A percentile compares a stretch with the other conserved stretches of the same genome.
Evolutionary conservation across 805 yeast species (phyloP).

Genomic region (Wickerhamomyces subpelliculosus): DNA sequence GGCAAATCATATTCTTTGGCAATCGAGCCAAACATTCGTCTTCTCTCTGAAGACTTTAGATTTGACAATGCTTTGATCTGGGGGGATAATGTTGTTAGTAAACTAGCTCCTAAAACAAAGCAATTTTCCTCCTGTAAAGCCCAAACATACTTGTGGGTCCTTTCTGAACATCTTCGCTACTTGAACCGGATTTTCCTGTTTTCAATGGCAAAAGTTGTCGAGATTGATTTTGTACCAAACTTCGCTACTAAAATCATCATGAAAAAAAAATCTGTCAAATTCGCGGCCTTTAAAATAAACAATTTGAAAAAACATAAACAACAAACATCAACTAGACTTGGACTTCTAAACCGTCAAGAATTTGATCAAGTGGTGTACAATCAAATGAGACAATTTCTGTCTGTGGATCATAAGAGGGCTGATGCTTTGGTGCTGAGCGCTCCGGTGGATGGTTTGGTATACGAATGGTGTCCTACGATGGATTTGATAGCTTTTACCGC

Average conservation of each 20-base stretch:
- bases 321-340: background rate
- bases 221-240: background rate
- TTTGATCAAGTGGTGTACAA: too few species aligned
- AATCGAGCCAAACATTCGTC: constrained; percentile 40
- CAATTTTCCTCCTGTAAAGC: background rate
- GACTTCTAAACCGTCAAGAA: too few species aligned
- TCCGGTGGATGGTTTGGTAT: constrained; percentile 9
- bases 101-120: too few species aligned
- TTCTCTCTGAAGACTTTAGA: constrained; percentile 75
- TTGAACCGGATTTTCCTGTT: too few species aligned
- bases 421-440: background rate
- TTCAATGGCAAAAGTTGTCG: too few species aligned
- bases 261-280: background rate
- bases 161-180: constrained; percentile 45
- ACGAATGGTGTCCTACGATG: constrained; percentile 44
- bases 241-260: background rate
- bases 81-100: background rate
- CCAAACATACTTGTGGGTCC: constrained; percentile 33
- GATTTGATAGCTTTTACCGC: constrained; percentile 42
- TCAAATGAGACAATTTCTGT: too few species aligned
- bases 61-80: constrained; percentile 69
- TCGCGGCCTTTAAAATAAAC: background rate
- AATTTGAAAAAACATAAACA: background rate
- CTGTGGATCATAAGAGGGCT: too few species aligned
- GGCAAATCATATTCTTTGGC: constrained; percentile 35